Percentiles rank a stretch among this genome's conserved stretches.
phyloP scores from a whole-genome alignment of 768 basidiomycete species.

The Phlebiopsis gigantea region DNA sequence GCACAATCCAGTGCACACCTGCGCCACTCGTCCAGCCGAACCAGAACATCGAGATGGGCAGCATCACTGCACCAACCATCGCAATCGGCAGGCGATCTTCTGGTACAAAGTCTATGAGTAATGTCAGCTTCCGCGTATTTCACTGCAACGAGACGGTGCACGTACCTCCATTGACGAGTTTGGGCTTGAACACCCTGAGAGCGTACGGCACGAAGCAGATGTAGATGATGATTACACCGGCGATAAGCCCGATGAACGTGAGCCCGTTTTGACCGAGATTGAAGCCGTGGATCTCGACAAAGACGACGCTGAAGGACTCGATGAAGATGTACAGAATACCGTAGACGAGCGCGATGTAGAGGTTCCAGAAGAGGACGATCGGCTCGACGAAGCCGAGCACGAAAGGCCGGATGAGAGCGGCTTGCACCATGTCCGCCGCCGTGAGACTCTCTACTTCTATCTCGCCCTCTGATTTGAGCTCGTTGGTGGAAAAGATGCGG shows the following conservation, averaged over 20 bases:
- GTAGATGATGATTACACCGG: conserved; percentile 6
- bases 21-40: conserved; percentile 29
- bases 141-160: neutral
- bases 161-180: conserved; percentile 16
- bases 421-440: conserved; percentile 15
- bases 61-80: conserved; percentile 26
- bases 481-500: conserved; percentile 24
- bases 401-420: conserved; percentile 27
- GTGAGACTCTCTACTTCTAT: conserved; percentile 18
- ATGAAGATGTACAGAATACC: conserved; percentile 31
- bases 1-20: conserved; percentile 30
- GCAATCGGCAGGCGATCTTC: conserved; percentile 30
- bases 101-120: conserved; percentile 15
- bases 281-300: conserved; percentile 29
- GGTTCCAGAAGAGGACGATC: conserved; percentile 25
- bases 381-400: conserved; percentile 27
- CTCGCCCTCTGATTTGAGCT: conserved; percentile 24
- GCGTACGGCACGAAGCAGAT: conserved; percentile 6
- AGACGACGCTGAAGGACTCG: conserved; percentile 30
- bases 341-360: conserved; percentile 30
- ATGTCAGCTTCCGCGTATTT: neutral
- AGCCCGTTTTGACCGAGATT: conserved; percentile 25
- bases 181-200: conserved; percentile 2
- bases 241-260: conserved; percentile 24
- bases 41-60: conserved; percentile 29